phyloP scores from a whole-genome alignment of 495 filamentous ascomycete species.

The Pyronema omphalodes region DNA sequence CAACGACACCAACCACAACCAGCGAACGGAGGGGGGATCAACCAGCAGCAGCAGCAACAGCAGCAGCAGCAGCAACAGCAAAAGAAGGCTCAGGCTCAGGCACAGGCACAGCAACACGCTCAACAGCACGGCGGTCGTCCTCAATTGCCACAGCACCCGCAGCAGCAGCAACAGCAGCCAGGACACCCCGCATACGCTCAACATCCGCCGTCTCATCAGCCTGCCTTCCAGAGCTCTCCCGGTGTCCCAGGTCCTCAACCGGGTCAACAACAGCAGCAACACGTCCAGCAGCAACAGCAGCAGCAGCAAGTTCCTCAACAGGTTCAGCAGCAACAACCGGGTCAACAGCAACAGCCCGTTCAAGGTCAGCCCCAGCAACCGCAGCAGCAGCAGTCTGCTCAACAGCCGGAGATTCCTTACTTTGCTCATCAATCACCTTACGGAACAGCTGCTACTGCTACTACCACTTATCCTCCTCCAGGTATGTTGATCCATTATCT shows the following conservation, averaged over 20 bases:
- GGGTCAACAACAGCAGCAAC: conserved; percentile 31
- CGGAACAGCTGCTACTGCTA: conserved; percentile 46
- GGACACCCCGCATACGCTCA: conserved; percentile 25
- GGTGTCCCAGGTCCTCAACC: conserved; percentile 30
- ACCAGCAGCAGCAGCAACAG: conserved; percentile 22
- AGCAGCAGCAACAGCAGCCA: conserved; percentile 44
- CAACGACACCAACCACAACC: conserved; percentile 13
- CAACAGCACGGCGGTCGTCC: conserved; percentile 22
- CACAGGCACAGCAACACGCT: conserved; percentile 24
- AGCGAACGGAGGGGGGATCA: conserved; percentile 12
- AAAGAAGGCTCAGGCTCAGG: conserved; percentile 30
- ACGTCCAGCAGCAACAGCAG: conserved; percentile 28
- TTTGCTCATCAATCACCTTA: conserved; percentile 59
- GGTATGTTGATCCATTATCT: conserved; percentile 36
- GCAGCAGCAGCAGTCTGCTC: conserved; percentile 32
- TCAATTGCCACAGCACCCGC: conserved; percentile 30
- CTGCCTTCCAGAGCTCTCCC: conserved; percentile 24
- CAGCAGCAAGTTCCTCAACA: conserved; percentile 27
- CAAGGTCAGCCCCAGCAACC: conserved; percentile 28
- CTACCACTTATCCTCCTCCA: conserved; percentile 54
- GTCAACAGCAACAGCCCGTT: conserved; percentile 27
- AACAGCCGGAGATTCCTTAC: conserved; percentile 46
- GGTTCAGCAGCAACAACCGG: conserved; percentile 24
- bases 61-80: conserved; percentile 37
- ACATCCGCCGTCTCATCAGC: conserved; percentile 22